These are phyloP conservation scores for Microbotryum violaceum DNA, from an alignment of 1,284 basidiomycete genomes.

Conservation along the genomic window DNA sequence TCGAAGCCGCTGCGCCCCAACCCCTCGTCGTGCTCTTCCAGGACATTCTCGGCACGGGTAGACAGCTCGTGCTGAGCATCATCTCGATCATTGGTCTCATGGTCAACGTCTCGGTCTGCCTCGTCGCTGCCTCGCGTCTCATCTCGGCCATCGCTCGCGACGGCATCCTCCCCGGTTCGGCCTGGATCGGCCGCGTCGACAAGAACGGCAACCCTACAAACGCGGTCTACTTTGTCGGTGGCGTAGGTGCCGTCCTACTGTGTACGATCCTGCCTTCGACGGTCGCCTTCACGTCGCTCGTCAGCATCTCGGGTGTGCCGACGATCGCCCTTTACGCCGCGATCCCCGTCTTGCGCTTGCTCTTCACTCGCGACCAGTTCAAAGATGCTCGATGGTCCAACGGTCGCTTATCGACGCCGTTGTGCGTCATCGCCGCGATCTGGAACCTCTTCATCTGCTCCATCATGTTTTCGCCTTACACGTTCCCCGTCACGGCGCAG, in stretches of 20 bases:
- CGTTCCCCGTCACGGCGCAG: conserved; percentile 61
- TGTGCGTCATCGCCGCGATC: conserved; percentile 56
- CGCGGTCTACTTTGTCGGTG: conserved; percentile 18
- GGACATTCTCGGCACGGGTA: conserved; percentile 63
- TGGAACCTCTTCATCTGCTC: conserved; percentile 51
- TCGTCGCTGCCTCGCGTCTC: conserved; percentile 72
- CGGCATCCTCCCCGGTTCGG: conserved; percentile 67
- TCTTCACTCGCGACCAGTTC: conserved; percentile 63
- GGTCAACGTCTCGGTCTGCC: conserved; percentile 68
- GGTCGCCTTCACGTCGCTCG: conserved; percentile 73
- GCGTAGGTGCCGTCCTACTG: conserved; percentile 54
- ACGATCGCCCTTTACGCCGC: conserved; percentile 72
- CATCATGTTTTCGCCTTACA: conserved; percentile 67
- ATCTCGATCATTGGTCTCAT: conserved; percentile 62
- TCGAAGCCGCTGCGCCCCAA: conserved; percentile 65
- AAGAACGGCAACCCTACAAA: conserved; percentile 61
- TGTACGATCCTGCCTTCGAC: conserved; percentile 75
- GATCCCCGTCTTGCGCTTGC: conserved; percentile 60
- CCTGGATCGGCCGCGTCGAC: conserved; percentile 67
- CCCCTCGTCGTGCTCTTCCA: conserved; percentile 78
- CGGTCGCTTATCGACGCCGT: conserved; percentile 55
- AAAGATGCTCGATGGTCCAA: conserved; percentile 61
- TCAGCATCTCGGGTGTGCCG: conserved; percentile 68
- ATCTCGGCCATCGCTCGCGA: conserved; percentile 79
- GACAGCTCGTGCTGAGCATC: conserved; percentile 69